phyloP scores from a whole-genome alignment of 2,329 filamentous ascomycete genomes.

The Ustulina deusta region DNA sequence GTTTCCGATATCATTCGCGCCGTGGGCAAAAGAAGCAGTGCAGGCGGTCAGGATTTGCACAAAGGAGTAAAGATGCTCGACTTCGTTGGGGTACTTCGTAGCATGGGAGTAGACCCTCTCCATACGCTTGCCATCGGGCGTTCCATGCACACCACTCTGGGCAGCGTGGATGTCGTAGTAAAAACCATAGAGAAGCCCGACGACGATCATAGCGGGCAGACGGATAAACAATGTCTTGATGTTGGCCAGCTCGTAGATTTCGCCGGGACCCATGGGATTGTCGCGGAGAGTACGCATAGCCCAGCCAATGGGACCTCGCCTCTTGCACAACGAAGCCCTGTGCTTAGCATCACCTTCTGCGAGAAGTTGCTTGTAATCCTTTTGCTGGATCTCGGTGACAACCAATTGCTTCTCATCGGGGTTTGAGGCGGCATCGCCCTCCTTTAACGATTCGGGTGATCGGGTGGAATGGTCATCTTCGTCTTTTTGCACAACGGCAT shows the following conservation, averaged over 20 bases:
- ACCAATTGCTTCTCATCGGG: conserved; percentile 59
- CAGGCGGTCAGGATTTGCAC: conserved; percentile 75
- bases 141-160: conserved; percentile 76
- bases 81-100: conserved; percentile 75
- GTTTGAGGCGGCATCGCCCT: conserved; percentile 44
- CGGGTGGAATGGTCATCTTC: conserved; percentile 53
- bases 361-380: conserved; percentile 72
- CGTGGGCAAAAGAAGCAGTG: conserved; percentile 80
- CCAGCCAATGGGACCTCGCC: conserved; percentile 79
- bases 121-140: conserved; percentile 80
- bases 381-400: conserved; percentile 61
- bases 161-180: conserved; percentile 87
- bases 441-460: conserved; percentile 34
- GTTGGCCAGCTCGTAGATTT: conserved; percentile 81
- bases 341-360: conserved; percentile 67
- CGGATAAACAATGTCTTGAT: conserved; percentile 72
- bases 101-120: conserved; percentile 73
- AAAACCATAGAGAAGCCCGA: conserved; percentile 76
- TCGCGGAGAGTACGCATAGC: conserved; percentile 81
- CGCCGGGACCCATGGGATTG: conserved; percentile 78
- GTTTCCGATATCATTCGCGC: conserved; percentile 82
- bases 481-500: conserved; percentile 79
- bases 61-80: conserved; percentile 77
- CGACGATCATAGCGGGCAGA: conserved; percentile 74
- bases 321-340: conserved; percentile 72